A percentile compares a stretch with the other conserved stretches of the same genome.
phyloP scores from a whole-genome alignment of 2,329 filamentous ascomycete genomes.

The Xylaria arbuscula region DNA sequence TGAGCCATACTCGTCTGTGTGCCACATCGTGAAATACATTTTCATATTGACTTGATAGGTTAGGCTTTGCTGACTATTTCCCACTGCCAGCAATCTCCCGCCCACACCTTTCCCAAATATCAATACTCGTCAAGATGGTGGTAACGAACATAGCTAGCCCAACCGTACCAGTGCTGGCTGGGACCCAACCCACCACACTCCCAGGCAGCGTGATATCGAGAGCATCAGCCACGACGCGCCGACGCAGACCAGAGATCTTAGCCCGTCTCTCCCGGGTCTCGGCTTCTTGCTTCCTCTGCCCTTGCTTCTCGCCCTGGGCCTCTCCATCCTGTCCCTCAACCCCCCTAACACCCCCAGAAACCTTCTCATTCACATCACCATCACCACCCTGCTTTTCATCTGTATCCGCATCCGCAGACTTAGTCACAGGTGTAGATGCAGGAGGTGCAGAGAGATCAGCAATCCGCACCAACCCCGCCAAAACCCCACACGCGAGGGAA shows the following conservation, averaged over 20 bases:
- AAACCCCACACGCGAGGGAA: conserved; percentile 64
- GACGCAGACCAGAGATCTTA: conserved; percentile 53
- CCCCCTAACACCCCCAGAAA: conserved; percentile 38
- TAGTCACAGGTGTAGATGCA: conserved; percentile 51
- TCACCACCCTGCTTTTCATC: conserved; percentile 17
- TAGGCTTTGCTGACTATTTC: conserved; percentile 3
- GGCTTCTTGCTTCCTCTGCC: conserved; percentile 50
- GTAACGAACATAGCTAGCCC: conserved; percentile 70
- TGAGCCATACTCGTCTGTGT: background rate
- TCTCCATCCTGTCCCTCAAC: conserved; percentile 33
- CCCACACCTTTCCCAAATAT: conserved; percentile 69
- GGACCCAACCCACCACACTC: conserved; percentile 69
- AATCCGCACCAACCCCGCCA: conserved; percentile 57
- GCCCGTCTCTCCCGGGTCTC: conserved; percentile 48
- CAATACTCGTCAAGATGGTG: conserved; percentile 68
- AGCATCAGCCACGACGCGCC: conserved; percentile 65
- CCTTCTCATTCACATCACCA: background rate
- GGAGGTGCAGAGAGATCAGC: conserved; percentile 52
- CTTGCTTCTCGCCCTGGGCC: conserved; percentile 49
- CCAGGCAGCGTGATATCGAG: conserved; percentile 74
- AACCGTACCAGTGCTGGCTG: conserved; percentile 62
- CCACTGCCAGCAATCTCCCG: conserved; percentile 40
- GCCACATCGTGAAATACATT: background rate
- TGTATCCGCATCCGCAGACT: conserved; percentile 36
- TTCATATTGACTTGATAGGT: background rate